A percentile compares a stretch with the other conserved stretches of the same genome.
Evolutionary conservation across 129 eudicot genomes (phyloP).

Genomic region (Flaveria ramosissima): DNA sequence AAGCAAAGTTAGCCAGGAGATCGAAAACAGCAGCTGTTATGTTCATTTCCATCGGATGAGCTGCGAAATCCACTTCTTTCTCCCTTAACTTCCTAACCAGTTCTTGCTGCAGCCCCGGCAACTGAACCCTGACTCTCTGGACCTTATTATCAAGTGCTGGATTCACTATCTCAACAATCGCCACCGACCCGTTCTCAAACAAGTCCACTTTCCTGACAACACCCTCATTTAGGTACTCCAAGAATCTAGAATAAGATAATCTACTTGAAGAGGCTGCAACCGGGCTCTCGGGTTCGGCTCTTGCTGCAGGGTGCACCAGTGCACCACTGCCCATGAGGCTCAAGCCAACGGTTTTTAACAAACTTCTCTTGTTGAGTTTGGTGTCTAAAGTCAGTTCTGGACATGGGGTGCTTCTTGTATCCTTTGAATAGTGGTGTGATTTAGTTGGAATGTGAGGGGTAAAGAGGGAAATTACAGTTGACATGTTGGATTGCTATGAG

Average conservation of each 20-base stretch:
- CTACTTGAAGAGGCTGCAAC: slow-evolving; percentile 53
- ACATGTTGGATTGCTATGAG: slow-evolving; percentile 40
- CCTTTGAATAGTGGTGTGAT: slow-evolving; percentile 37
- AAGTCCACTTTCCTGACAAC: slow-evolving; percentile 72
- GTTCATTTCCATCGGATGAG: slow-evolving; percentile 56
- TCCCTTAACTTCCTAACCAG: slow-evolving; percentile 60
- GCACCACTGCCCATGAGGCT: slow-evolving; percentile 41
- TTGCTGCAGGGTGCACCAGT: slow-evolving; percentile 47
- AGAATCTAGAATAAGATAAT: slow-evolving; percentile 74
- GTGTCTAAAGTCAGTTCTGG: slow-evolving; percentile 33
- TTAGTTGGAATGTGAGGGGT: slow-evolving; percentile 44
- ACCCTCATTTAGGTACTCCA: slow-evolving; percentile 70
- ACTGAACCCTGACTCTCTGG: slow-evolving; percentile 74
- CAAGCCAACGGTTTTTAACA: slow-evolving; percentile 43
- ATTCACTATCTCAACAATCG: slow-evolving; percentile 64
- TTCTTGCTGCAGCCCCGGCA: slow-evolving; percentile 67
- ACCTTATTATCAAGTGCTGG: slow-evolving; percentile 53
- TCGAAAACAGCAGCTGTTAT: slow-evolving; percentile 45
- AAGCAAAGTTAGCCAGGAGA: slow-evolving; percentile 64
- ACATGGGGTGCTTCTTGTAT: slow-evolving; percentile 35
- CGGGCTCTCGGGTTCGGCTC: slow-evolving; percentile 56
- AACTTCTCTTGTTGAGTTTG: slow-evolving; percentile 46
- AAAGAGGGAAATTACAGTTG: slow-evolving; percentile 51
- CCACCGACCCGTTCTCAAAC: slow-evolving; percentile 60
- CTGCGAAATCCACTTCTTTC: slow-evolving; percentile 73